Evolutionary conservation across 495 filamentous ascomycete species (phyloP), one percentile per base, ranked within the genome.

Genomic region (Penicillium lividum): DNA sequence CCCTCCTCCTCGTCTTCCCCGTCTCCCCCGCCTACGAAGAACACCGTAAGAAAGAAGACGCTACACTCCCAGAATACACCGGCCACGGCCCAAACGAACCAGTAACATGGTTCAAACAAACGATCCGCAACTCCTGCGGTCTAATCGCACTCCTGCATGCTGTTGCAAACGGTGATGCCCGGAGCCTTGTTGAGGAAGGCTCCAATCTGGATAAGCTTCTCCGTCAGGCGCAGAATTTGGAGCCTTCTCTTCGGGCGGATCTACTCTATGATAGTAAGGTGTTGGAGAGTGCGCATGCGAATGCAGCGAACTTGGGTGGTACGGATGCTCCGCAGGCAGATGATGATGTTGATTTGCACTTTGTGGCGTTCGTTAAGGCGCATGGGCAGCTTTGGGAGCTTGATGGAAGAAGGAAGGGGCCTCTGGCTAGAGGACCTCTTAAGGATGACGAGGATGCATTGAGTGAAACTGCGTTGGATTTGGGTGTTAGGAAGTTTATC

Each of bases 91-190:
- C 80, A 50, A 6, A 57, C 0, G 84, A 87, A 54, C 87, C 86
- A 0, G 86, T 90, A 3, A 80, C 92, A 51, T 96, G 92, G 92
- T 96, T 91, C 77, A 88, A 89, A 66, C 92, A 97, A 63, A 96
- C 91, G 0, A 97, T 97, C 69, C 80, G 85, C 49, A 85, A 96
- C 70, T 88, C 91, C 3, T 97, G 93, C 73, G 93, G 92, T 1
- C 80, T 91, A 48, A 92, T 94, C 72, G 92, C 87, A 0, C 74
- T 96, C 3, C 73, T 96, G 25, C 92, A 96, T 74, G 84, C 86
- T 54, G 77, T 89, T 5, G 66, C 75, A 15, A 94, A 94, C 70
- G 86, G 84, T 27, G 75, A 75, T 51, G 73, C 82, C 1, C 67
- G 71, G 11, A 60, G 68, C 4, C 69, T 80, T 53, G 64, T 87